Percentiles rank a stretch among this genome's conserved stretches.
phyloP scores from a whole-genome alignment of 2,329 filamentous ascomycete genomes.

The Purpureocillium takamizusanense region DNA sequence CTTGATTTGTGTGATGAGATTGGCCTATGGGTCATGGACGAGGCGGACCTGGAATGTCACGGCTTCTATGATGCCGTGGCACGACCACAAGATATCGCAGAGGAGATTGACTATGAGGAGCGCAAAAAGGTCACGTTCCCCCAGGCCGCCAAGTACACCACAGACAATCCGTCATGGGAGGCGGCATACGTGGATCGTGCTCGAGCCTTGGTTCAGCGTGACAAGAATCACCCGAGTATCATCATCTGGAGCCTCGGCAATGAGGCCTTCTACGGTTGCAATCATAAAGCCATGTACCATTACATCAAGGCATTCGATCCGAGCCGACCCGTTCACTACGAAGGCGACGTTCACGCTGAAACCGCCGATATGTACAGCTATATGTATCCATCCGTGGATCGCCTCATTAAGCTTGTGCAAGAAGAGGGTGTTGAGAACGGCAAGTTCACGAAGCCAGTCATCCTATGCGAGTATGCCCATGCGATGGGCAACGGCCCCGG shows the following conservation, averaged over 20 bases:
- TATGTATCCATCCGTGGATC: slow-evolving; percentile 53
- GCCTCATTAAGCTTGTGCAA: slow-evolving; percentile 35
- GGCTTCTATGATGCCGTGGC: slow-evolving; percentile 43
- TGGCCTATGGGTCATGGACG: slow-evolving; percentile 52
- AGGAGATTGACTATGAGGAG: slow-evolving; percentile 50
- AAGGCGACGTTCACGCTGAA: slow-evolving; percentile 50
- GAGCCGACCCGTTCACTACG: slow-evolving; percentile 55
- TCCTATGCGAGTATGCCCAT: slow-evolving; percentile 49
- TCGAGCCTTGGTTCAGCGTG: slow-evolving; percentile 53
- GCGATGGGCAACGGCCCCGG: slow-evolving; percentile 72
- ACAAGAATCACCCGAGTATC: slow-evolving; percentile 63
- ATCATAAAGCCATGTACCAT: slow-evolving; percentile 59
- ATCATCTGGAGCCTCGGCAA: slow-evolving; percentile 69
- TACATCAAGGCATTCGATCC: slow-evolving; percentile 50
- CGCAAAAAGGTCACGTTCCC: slow-evolving; percentile 47
- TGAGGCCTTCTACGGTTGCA: slow-evolving; percentile 62
- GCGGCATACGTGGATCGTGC: slow-evolving; percentile 61
- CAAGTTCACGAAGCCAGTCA: slow-evolving; percentile 45
- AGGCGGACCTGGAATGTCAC: slow-evolving; percentile 44
- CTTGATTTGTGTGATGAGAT: slow-evolving; percentile 55
- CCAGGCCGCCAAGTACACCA: slow-evolving; percentile 47
- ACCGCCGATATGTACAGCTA: slow-evolving; percentile 57
- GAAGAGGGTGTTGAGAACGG: slow-evolving; percentile 35
- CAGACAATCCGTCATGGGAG: slow-evolving; percentile 51
- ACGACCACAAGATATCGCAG: slow-evolving; percentile 40